Percentiles rank a stretch among this genome's conserved stretches.
These are phyloP conservation scores for Pleurotus platypus DNA, from an alignment of 768 basidiomycete genomes.

Conservation along the genomic window DNA sequence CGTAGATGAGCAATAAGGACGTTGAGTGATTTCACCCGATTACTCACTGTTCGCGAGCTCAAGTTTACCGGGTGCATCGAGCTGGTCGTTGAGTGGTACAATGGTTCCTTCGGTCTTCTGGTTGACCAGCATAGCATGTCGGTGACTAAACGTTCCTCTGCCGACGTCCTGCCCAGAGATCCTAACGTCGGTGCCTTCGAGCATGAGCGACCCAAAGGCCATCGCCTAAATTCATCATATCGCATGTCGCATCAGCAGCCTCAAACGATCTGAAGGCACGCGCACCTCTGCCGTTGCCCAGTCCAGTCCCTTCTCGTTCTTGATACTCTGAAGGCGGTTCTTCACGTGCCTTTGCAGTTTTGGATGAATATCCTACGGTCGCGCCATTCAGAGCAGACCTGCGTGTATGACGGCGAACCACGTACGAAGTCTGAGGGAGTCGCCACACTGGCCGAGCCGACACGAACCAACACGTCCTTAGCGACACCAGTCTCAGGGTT, in stretches of 20 bases:
- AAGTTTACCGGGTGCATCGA: constrained; percentile 60
- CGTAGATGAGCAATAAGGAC: not conserved
- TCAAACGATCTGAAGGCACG: not conserved
- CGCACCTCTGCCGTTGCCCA: constrained; percentile 86
- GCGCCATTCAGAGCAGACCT: constrained; percentile 29
- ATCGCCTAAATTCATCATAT: constrained; percentile 48
- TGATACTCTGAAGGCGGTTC: constrained; percentile 65
- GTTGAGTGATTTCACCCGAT: not conserved
- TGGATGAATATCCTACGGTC: constrained; percentile 66
- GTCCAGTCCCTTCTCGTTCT: constrained; percentile 70
- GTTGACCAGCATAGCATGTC: constrained; percentile 88
- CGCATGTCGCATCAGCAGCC: too few relatives aligned
- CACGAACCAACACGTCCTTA: constrained; percentile 41
- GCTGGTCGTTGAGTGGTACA: constrained; percentile 76
- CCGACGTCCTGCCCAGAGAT: constrained; percentile 95
- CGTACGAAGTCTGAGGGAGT: constrained; percentile 63
- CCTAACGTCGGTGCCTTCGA: constrained; percentile 77
- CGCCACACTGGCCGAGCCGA: constrained; percentile 68
- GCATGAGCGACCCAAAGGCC: constrained; percentile 85
- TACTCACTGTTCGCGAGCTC: constrained; percentile 86
- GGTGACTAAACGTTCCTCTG: constrained; percentile 83
- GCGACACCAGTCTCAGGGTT: constrained; percentile 70
- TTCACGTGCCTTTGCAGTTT: constrained; percentile 79
- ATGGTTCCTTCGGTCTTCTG: constrained; percentile 77
- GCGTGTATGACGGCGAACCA: constrained; percentile 17